Evolutionary conservation across 2,329 filamentous ascomycete species (phyloP), one percentile per base, ranked within the genome.

Genomic region (Verticillium nubilum): DNA sequence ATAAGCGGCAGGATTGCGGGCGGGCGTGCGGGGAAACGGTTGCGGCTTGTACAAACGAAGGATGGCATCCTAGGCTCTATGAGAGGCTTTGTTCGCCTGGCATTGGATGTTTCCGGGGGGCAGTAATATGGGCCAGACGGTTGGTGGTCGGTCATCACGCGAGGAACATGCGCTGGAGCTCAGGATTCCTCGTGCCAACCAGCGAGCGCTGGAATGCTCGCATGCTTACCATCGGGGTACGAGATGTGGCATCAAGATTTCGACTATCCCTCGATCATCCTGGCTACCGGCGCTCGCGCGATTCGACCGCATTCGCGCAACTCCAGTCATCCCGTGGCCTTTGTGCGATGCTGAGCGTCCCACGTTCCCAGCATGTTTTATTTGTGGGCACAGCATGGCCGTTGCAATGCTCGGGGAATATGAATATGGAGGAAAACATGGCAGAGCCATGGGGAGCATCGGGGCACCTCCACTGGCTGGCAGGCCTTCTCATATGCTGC

Each of bases 1-100:
- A 58, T 59, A 58, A 62, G 59, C 52, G 61, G 54, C 54, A 62
- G 57, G 10, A 27, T 47, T 55, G 61, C 59, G 59, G 57, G 59
- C 61, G 57, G 55, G 59, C 7, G 33, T 54, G 54, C 33, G 42
- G 42, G 42, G 42, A 50, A 50, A 50, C 42, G 42, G 42, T 23
- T 50, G 42, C 42, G n/a, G 42, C 17, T 50, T 50, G 19, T 9
- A 19, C 42, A 25, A 23, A 50, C 19, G 42, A 50, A 26, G 19
- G 42, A 10, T 50, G 42, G 19, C 19, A 10, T 25, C 42, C 19
- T 12, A 12, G 42, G 42, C n/a, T 10, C 19, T 17, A 2, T 23
- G n/a, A 25, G 42, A 50, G 42, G 42, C 33, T 37, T 50, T 50
- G 9, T 23, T 5, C 10, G 19, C 42, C 42, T 25, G 42, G 42